Evolutionary conservation across 1,139 yeast species (phyloP).

Genomic region (Ogataea hybrid): DNA sequence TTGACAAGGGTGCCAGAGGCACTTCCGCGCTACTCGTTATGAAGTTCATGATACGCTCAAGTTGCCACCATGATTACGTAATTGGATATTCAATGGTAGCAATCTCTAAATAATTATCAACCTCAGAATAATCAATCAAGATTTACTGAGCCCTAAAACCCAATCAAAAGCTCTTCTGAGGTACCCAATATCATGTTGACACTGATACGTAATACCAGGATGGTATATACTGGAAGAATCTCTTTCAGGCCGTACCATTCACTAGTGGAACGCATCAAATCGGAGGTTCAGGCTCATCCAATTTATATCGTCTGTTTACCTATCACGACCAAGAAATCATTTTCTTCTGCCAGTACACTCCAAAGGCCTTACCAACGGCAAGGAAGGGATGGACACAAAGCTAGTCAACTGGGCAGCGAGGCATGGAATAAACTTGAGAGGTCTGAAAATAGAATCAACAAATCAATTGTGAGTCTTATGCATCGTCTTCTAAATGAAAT

Average conservation of each 20-base stretch:
- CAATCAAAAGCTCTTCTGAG: background rate
- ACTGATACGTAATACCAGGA: background rate
- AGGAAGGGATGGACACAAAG: slow-evolving; percentile 39
- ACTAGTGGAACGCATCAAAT: background rate
- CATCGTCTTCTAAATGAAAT: slow-evolving; percentile 41
- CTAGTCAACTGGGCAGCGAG: slow-evolving; percentile 39
- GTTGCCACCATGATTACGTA: background rate
- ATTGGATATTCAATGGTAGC: background rate
- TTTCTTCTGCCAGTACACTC: slow-evolving; percentile 59
- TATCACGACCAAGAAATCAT: slow-evolving; percentile 53
- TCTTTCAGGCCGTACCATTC: background rate
- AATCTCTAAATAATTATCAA: background rate
- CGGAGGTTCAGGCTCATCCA: slow-evolving; percentile 9
- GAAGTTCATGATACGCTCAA: too few species aligned
- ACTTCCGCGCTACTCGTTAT: too few species aligned
- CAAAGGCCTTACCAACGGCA: slow-evolving; percentile 33
- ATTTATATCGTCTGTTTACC: slow-evolving; percentile 59
- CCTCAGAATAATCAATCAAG: background rate
- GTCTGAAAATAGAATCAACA: slow-evolving; percentile 41
- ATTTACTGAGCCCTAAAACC: too few species aligned
- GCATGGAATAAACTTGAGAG: slow-evolving; percentile 46
- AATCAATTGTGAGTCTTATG: slow-evolving; percentile 38
- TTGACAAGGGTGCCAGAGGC: too few species aligned
- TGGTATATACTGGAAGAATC: background rate
- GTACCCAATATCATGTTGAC: background rate